Percentiles rank a stretch among this genome's conserved stretches.
phyloP scores from a whole-genome alignment of 179 eudicot species.

The Corrigiola litoralis region DNA sequence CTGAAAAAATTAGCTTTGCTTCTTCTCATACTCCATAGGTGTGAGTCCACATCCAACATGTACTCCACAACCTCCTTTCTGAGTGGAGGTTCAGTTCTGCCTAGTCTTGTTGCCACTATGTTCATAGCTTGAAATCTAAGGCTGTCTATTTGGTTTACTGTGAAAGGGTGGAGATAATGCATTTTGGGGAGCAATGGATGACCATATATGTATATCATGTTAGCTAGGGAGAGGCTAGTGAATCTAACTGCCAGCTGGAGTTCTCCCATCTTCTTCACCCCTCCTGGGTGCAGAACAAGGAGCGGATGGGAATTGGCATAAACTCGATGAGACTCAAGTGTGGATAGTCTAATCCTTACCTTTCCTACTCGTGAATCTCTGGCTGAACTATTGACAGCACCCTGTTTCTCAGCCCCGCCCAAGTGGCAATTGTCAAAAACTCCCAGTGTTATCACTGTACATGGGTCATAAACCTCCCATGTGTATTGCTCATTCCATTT shows the following conservation, averaged over 20 bases:
- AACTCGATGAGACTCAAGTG: constrained; percentile 37
- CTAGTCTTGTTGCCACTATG: constrained; percentile 37
- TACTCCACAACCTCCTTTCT: constrained; percentile 40
- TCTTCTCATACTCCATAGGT: constrained; percentile 41
- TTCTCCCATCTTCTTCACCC: constrained; percentile 37
- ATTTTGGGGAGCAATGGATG: constrained; percentile 41
- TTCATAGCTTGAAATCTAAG: constrained; percentile 41
- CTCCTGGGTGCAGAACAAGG: constrained; percentile 33
- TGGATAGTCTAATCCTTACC: constrained; percentile 35
- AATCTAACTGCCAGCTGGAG: constrained; percentile 40
- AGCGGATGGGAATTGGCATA: constrained; percentile 44
- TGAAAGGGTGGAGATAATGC: constrained; percentile 38
- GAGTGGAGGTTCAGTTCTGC: constrained; percentile 37
- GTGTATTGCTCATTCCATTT: constrained; percentile 44
- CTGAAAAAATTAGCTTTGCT: constrained; percentile 43
- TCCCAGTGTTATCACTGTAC: constrained; percentile 36
- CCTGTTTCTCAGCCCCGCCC: constrained; percentile 35
- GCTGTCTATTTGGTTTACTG: constrained; percentile 37
- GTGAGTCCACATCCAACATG: constrained; percentile 42
- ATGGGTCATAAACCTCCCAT: constrained; percentile 40
- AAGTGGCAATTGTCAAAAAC: constrained; percentile 42
- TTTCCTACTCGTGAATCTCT: constrained; percentile 40
- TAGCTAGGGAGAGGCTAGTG: constrained; percentile 37
- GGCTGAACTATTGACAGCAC: constrained; percentile 22
- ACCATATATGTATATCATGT: constrained; percentile 35